Evolutionary conservation across 352 stramenopile species (phyloP).

Genomic region (Thalassiosira delicatula): DNA sequence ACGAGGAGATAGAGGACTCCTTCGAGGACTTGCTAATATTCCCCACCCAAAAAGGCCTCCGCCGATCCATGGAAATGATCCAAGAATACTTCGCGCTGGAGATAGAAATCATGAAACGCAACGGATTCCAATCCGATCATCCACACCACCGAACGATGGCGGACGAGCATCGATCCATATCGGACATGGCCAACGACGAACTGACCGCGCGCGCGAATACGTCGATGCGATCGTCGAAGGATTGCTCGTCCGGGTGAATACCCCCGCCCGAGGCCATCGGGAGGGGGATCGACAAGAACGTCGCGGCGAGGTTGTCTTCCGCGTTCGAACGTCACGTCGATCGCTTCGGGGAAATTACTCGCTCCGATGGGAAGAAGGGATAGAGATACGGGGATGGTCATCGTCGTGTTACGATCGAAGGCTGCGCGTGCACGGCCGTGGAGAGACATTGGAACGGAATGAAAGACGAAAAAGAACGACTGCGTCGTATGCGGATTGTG

Average conservation of each 20-base stretch:
- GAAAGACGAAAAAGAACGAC: too few relatives aligned
- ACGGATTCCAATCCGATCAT: neutral
- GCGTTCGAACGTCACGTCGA: neutral
- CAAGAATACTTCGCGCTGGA: conserved; percentile 6
- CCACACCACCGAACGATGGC: neutral
- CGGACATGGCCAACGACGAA: neutral
- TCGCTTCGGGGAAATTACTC: neutral
- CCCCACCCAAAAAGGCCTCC: conserved; percentile 5
- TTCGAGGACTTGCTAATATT: conserved; percentile 18
- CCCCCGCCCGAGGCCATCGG: neutral
- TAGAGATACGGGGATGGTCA: too few relatives aligned
- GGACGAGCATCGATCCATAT: neutral
- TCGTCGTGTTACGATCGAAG: too few relatives aligned
- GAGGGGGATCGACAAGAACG: conserved; percentile 11
- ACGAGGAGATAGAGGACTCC: conserved; percentile 12
- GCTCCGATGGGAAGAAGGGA: too few relatives aligned
- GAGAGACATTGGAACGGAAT: too few relatives aligned
- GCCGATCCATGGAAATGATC: conserved; percentile 2
- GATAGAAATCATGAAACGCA: neutral
- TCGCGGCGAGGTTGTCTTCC: neutral
- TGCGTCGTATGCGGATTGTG: too few relatives aligned
- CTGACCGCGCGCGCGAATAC: neutral
- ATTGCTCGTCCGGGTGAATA: conserved; percentile 5
- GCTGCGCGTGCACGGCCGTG: too few relatives aligned
- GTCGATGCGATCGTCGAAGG: neutral